Evolutionary conservation across 1,284 basidiomycete genomes (phyloP).

Genomic region (Waitea zeae): DNA sequence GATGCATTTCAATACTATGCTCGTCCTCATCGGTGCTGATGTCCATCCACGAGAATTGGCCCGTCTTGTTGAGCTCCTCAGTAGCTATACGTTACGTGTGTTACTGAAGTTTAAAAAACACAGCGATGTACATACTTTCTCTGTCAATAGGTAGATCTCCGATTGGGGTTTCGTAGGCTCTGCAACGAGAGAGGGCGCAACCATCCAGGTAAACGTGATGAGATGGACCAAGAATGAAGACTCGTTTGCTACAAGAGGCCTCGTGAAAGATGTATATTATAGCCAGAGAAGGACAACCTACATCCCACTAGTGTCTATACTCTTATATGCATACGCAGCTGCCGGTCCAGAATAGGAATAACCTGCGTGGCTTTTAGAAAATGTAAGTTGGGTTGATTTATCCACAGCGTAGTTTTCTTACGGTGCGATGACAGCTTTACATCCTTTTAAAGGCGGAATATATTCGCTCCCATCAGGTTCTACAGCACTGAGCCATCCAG

Average conservation of each 20-base stretch:
- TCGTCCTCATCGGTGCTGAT: slow-evolving; percentile 75
- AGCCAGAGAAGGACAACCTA: slow-evolving; percentile 18
- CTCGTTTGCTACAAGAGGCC: slow-evolving; percentile 45
- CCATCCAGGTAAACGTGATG: slow-evolving; percentile 83
- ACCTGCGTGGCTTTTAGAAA: slow-evolving; percentile 69
- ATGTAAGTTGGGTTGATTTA: too few species aligned
- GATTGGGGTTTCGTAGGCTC: slow-evolving; percentile 72
- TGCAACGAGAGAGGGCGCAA: slow-evolving; percentile 72
- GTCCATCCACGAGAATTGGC: slow-evolving; percentile 59
- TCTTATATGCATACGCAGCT: slow-evolving; percentile 92
- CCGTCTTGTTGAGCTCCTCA: slow-evolving; percentile 45
- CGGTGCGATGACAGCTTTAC: slow-evolving; percentile 96
- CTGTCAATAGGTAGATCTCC: slow-evolving; percentile 70
- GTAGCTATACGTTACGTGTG: slow-evolving; percentile 31
- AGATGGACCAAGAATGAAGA: slow-evolving; percentile 92
- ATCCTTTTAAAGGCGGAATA: slow-evolving; percentile 48
- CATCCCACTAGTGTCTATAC: slow-evolving; percentile 72
- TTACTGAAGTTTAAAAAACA: background rate
- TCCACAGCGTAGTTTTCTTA: too few species aligned
- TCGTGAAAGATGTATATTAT: background rate
- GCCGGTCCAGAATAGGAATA: slow-evolving; percentile 89
- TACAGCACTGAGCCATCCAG: slow-evolving; percentile 47
- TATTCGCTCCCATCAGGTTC: slow-evolving; percentile 28
- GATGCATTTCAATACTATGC: slow-evolving; percentile 96
- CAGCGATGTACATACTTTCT: slow-evolving; percentile 37